phyloP scores from a whole-genome alignment of 2,329 filamentous ascomycete species.

The Colletotrichum caudatum region DNA sequence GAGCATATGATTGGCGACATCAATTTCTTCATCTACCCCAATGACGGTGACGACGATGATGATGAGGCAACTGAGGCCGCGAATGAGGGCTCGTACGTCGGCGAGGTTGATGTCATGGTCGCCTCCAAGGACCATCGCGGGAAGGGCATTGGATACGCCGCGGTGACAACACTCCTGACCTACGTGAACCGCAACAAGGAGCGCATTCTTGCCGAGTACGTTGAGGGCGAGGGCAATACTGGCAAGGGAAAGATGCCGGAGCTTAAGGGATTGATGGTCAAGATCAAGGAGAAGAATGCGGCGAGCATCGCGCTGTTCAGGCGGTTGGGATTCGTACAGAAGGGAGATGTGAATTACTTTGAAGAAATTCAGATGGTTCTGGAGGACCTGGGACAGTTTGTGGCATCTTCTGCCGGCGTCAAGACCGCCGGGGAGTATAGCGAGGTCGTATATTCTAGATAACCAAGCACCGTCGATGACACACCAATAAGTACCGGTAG shows the following conservation, averaged over 20 bases:
- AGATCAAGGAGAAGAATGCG: constrained; percentile 68
- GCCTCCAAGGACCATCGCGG: constrained; percentile 69
- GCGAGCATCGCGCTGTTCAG: constrained; percentile 65
- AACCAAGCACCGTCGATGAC: background rate
- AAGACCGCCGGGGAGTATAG: constrained; percentile 25
- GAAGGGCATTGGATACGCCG: constrained; percentile 73
- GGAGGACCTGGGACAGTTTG: constrained; percentile 44
- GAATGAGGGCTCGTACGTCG: constrained; percentile 57
- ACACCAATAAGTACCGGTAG: background rate
- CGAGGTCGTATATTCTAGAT: constrained; percentile 33
- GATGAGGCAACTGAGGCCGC: constrained; percentile 45
- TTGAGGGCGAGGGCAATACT: constrained; percentile 42
- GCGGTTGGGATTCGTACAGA: constrained; percentile 63
- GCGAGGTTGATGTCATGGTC: constrained; percentile 91
- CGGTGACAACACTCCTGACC: constrained; percentile 74
- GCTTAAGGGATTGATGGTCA: constrained; percentile 66
- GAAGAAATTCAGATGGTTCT: constrained; percentile 68
- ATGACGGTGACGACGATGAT: constrained; percentile 62
- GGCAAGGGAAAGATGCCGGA: constrained; percentile 1
- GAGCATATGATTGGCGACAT: constrained; percentile 78
- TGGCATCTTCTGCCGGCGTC: constrained; percentile 22
- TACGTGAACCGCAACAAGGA: constrained; percentile 71
- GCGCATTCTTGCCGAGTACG: constrained; percentile 64
- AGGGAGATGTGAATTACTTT: constrained; percentile 69
- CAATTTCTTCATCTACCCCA: constrained; percentile 80